Evolutionary conservation across 202 grass and related monocot species (phyloP), one percentile per base, ranked within the genome.

Genomic region (Bolboschoenoplectus hybrid): DNA sequence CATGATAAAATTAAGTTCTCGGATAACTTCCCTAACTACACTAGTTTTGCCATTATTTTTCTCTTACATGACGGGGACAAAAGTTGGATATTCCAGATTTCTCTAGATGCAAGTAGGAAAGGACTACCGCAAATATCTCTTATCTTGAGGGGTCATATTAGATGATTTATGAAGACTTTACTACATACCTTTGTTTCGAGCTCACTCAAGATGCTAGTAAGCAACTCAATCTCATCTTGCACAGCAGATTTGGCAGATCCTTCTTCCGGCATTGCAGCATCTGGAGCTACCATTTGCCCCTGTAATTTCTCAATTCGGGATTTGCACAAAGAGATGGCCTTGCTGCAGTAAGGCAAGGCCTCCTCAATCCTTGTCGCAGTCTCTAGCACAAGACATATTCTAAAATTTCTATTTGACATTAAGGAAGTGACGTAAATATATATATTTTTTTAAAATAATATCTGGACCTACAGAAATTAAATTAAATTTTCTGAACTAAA

Each of bases 131-230:
- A 62, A 58, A 53, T 50, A 12, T 46, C 14, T 68, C 19, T 32
- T 7, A 39, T 65, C 12, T 4, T 49, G 17, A 46, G n/a, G 39
- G 10, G 11, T 4, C 7, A 19, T 38, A 2, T 4, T 26, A 64
- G 11, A 57, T 46, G 2, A 58, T 26, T 45, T 32, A 19, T 57
- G 3, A 49, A 17, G 38, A 81, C 9, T 63, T 65, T n/a, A 65
- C 61, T 80, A 74, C 41, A 79, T 91, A 98, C 93, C 96, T 98
- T 98, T 86, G 94, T 94, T 85, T 95, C 93, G 17, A 98, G 93
- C 17, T 98, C 95, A 92, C 79, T 78, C 55, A 92, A 88, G 78
- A 98, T 88, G 55, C 89, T 86, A 88, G 57, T 83, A 46, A 98
- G 82, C 78, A 86, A 83, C 82, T 95, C 89, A 78, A 94, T 90